Base-by-base conservation (phyloP, 345 rosid species). In the Ceriops tagal region DNA sequence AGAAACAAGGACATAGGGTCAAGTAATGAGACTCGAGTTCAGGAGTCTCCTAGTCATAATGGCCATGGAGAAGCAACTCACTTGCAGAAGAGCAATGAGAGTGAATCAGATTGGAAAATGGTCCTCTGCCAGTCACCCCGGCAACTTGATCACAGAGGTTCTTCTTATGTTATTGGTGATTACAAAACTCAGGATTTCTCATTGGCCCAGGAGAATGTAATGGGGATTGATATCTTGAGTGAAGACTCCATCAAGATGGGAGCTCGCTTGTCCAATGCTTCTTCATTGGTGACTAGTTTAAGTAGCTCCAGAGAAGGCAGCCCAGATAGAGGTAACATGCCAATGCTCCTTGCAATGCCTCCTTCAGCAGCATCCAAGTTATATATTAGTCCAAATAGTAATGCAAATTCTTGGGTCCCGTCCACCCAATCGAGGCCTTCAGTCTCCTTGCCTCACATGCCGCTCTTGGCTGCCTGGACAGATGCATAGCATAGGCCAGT, bases 391-490 rank as follows among this genome's bases (percentile, higher is more conserved):
- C 71, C 84, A 0, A 70, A 70, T 11, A 77, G 74, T 11, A 75
- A 79, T 58, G 74, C 75, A 71, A 82, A 72, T 74, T 72, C 89
- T 51, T 88, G 96, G 96, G 67, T 72, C 30, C 74, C 75, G 82
- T 82, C 93, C 69, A 66, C 81, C 46, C 86, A 87, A 66, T 67
- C 83, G 19, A 87, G 87, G 88, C 72, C 84, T 46, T 68, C 86
- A 43, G 79, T 79, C 35, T 55, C 81, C 61, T 53, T 83, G 82
- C 87, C 96, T 81, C 86, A 83, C 67, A 73, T 87, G 85, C 90
- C 98, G 43, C 83, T 87, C 75, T 90, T 87, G 62, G 89, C 96
- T 79, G 89, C 89, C 16, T 90, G 95, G 96, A 87, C 92, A 43
- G 98, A 92, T 79, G 80, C 87, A 24, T 89, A 83, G 83, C 11